Percentiles rank a stretch among this genome's conserved stretches.
Evolutionary conservation across 768 basidiomycete genomes (phyloP).

Genomic region (Pleurotus pulmonarius): DNA sequence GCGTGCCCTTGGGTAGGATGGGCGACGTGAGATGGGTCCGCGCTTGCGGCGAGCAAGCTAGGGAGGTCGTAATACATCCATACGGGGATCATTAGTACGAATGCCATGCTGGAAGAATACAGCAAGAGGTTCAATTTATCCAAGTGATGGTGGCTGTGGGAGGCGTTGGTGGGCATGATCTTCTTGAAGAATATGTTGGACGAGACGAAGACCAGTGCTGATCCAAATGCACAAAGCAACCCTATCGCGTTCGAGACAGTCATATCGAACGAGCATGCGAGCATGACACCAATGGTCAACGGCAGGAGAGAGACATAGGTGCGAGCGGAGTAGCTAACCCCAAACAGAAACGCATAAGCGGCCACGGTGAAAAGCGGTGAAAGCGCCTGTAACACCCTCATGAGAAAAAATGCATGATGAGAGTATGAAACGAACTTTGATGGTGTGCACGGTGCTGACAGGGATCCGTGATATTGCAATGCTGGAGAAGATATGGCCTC

Average conservation of each 20-base stretch:
- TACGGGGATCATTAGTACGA: constrained; percentile 92
- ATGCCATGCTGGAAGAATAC: constrained; percentile 93
- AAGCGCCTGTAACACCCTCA: constrained; percentile 58
- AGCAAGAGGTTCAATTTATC: constrained; percentile 96
- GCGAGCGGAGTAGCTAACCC: constrained; percentile 86
- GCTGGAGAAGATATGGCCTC: constrained; percentile 96
- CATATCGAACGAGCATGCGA: constrained; percentile 92
- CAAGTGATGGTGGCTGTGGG: constrained; percentile 59
- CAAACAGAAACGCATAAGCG: constrained; percentile 90
- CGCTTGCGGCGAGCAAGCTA: constrained; percentile 46
- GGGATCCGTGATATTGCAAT: constrained; percentile 96
- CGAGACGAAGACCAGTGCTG: constrained; percentile 93
- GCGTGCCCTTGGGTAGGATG: constrained; percentile 44
- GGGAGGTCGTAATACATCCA: constrained; percentile 90
- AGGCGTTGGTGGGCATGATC: constrained; percentile 70
- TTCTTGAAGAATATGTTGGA: constrained; percentile 99
- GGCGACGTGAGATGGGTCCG: constrained; percentile 35
- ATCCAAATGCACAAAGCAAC: constrained; percentile 94
- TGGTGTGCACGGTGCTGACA: constrained; percentile 97
- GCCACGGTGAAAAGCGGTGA: constrained; percentile 97
- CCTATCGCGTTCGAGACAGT: constrained; percentile 84
- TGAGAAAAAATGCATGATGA: background rate
- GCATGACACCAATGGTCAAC: constrained; percentile 93
- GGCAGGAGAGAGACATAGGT: constrained; percentile 96
- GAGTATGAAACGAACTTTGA: constrained; percentile 66